Base-by-base conservation (phyloP, 2,329 filamentous ascomycete genomes). In the Fusarium coicis region DNA sequence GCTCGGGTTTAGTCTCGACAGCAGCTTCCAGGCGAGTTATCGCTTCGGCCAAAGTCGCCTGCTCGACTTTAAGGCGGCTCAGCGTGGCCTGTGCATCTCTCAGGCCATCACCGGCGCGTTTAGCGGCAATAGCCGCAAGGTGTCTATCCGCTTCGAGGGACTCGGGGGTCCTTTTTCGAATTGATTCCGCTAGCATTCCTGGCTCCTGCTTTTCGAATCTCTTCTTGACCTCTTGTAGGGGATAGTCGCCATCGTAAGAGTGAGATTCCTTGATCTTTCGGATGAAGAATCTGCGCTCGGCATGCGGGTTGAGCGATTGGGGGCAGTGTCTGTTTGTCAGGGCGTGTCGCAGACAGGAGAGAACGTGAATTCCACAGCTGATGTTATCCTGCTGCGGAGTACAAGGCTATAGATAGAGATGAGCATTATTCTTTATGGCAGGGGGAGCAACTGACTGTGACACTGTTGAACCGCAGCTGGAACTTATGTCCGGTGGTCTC, bases 321-420 rank as follows among this genome's bases (percentile, higher is more conserved):
- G 56, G 46, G n/a, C 57, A 65, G 15, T 15, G 19, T 19, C 23
- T 30, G 15, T 40, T n/a, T 10, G 10, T n/a, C 37, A 65, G 16
- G 2, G 34, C 40, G 16, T 47, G 46, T 4, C 44, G 46, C 10
- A 65, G 57, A 10, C 62, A 65, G 2, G 62, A 53, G 5, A 65
- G 46, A 5, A 46, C 55, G 12, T 65, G 62, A 5, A 65, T 37
- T 12, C 62, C 62, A 10, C 62, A 65, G 46, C 44, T 65, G 19
- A 54, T 23, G 10, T 14, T 2, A 34, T 65, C 57, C 5, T 7
- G 18, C 10, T 65, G 62, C 7, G 15, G 44, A 26, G 57, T 26
- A 3, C 62, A 65, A 5, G 39, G 14, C 62, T 65, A 8, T n/a
- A 30, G 16, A 14, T 19, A 36, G 6, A 23, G 23, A 19, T 44